These are phyloP conservation scores for Penicillium ucsense DNA, from an alignment of 495 filamentous ascomycete species.

Conservation along the genomic window DNA sequence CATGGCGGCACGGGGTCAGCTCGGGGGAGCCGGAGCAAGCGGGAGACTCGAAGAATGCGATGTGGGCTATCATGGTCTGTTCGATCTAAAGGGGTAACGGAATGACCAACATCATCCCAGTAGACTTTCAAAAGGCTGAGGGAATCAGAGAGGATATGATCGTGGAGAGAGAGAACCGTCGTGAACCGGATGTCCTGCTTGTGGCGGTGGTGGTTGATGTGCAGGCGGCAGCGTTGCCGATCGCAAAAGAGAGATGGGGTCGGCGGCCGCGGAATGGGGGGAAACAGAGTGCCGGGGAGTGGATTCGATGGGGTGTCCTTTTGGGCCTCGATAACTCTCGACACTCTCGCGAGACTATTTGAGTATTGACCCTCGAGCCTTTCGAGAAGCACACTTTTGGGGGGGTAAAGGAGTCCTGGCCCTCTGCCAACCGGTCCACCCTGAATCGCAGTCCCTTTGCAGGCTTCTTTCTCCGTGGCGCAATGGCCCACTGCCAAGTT, in stretches of 20 bases:
- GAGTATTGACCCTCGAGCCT: no score
- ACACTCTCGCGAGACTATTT: no score
- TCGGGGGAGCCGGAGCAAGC: slow-evolving; percentile 25
- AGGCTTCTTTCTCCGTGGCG: no score
- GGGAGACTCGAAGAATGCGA: slow-evolving; percentile 19
- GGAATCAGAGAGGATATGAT: slow-evolving; percentile 6
- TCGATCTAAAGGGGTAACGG: slow-evolving; percentile 16
- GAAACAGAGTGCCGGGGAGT: no score
- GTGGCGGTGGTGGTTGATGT: slow-evolving; percentile 1
- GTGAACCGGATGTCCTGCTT: neutral
- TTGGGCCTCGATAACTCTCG: no score
- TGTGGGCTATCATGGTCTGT: slow-evolving; percentile 38
- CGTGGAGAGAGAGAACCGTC: neutral
- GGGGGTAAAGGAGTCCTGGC: no score
- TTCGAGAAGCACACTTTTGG: no score
- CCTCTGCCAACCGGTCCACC: no score
- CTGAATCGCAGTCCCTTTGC: no score
- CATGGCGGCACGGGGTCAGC: slow-evolving; percentile 35
- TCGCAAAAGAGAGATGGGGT: neutral
- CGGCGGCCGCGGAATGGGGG: neutral
- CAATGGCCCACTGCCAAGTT: no score
- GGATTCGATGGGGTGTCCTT: no score
- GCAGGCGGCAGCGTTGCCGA: slow-evolving; percentile 1
- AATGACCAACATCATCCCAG: slow-evolving; percentile 26
- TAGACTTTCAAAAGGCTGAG: neutral